Percentiles rank a stretch among this genome's conserved stretches.
Evolutionary conservation across 164 flowering plant genomes (phyloP).

Genomic region (Buxus sempervirens): DNA sequence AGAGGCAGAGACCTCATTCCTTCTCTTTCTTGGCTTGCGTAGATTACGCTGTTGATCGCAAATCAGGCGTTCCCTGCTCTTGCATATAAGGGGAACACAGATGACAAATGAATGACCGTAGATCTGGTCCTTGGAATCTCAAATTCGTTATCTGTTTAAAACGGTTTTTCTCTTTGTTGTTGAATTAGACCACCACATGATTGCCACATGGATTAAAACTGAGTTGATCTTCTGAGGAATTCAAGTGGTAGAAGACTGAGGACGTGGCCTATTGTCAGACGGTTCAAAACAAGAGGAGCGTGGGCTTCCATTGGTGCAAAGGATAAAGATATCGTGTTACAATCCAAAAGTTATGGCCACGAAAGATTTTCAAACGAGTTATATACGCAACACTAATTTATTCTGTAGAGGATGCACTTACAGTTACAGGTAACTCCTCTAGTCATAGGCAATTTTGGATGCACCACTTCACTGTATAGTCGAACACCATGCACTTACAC

Average conservation of each 20-base stretch:
- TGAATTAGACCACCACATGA: slow-evolving; percentile 3
- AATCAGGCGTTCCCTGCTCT: too few species aligned
- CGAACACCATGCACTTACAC: too few species aligned
- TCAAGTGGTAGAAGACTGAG: slow-evolving; percentile 23
- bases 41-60: too few species aligned
- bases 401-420: too few species aligned
- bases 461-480: too few species aligned
- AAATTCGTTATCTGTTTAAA: too few species aligned
- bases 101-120: not conserved
- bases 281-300: not conserved
- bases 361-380: too few species aligned
- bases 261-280: slow-evolving; percentile 34
- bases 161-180: slow-evolving; percentile 1
- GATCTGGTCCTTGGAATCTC: not conserved
- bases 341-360: not conserved
- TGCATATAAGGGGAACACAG: too few species aligned
- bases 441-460: too few species aligned
- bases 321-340: not conserved
- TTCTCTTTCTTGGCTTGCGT: slow-evolving; percentile 12
- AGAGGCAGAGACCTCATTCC: slow-evolving; percentile 45
- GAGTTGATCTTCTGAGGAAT: not conserved
- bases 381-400: too few species aligned
- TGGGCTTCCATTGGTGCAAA: not conserved
- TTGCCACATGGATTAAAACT: slow-evolving; percentile 6
- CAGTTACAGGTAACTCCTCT: too few species aligned